These are phyloP conservation scores for Pulveroboletus sp. DNA, from an alignment of 768 basidiomycete genomes.

Conservation along the genomic window DNA sequence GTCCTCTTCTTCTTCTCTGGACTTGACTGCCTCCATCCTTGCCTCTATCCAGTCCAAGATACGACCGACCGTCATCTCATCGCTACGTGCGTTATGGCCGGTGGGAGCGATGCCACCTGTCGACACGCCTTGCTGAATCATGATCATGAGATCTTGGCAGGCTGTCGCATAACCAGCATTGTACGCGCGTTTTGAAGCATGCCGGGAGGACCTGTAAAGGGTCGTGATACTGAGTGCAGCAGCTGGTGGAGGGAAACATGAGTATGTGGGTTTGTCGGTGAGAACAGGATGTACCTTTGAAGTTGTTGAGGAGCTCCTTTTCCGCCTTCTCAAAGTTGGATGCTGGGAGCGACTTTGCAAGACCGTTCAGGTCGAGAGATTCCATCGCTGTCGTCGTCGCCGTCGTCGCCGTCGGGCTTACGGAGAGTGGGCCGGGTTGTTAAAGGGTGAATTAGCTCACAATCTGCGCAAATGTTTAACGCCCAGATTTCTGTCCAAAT, in stretches of 20 bases:
- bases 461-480: not conserved
- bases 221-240: conserved; percentile 83
- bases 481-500: not conserved
- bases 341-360: conserved; percentile 67
- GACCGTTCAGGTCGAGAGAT: conserved; percentile 74
- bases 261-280: conserved; percentile 2
- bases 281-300: conserved; percentile 51
- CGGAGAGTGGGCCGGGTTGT: not conserved
- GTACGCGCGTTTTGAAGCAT: conserved; percentile 75
- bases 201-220: conserved; percentile 73
- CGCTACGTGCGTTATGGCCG: conserved; percentile 41
- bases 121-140: conserved; percentile 82
- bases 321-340: conserved; percentile 72
- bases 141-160: conserved; percentile 73
- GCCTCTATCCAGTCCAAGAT: conserved; percentile 88
- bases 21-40: conserved; percentile 67
- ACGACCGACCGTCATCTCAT: conserved; percentile 69
- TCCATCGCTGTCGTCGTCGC: conserved; percentile 45
- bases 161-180: conserved; percentile 77
- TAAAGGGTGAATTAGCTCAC: conserved; percentile 2
- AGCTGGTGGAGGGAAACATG: conserved; percentile 40
- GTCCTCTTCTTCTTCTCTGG: conserved; percentile 75
- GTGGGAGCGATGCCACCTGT: conserved; percentile 43
- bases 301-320: conserved; percentile 75
- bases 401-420: not conserved